Percentiles rank a stretch among this genome's conserved stretches.
phyloP scores from a whole-genome alignment of 805 yeast genomes.

The Naumovozyma dairenensis region DNA sequence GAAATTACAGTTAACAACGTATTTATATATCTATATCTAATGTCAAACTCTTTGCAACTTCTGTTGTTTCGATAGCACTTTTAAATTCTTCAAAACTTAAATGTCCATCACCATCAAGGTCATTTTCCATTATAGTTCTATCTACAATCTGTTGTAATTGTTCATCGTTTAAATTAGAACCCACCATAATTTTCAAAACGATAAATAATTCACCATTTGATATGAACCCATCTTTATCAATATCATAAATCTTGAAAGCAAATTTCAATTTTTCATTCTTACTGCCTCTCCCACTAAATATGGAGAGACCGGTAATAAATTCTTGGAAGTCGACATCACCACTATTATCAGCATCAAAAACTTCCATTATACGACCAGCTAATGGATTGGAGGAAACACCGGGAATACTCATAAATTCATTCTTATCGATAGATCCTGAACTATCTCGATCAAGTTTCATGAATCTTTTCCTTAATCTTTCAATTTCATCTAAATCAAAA shows the following conservation, averaged over 20 bases:
- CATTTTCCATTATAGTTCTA: slow-evolving; percentile 90
- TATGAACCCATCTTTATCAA: slow-evolving; percentile 88
- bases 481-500: slow-evolving; percentile 85
- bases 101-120: slow-evolving; percentile 76
- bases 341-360: slow-evolving; percentile 84
- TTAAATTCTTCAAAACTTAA: slow-evolving; percentile 81
- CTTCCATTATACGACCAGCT: slow-evolving; percentile 83
- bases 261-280: slow-evolving; percentile 75
- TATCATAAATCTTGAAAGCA: slow-evolving; percentile 90
- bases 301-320: slow-evolving; percentile 76
- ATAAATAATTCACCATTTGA: slow-evolving; percentile 91
- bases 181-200: slow-evolving; percentile 95
- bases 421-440: slow-evolving; percentile 82
- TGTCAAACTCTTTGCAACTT: slow-evolving; percentile 51
- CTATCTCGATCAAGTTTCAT: slow-evolving; percentile 92
- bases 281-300: slow-evolving; percentile 76
- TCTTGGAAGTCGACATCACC: slow-evolving; percentile 95
- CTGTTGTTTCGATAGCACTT: slow-evolving; percentile 46
- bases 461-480: slow-evolving; percentile 81
- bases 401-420: slow-evolving; percentile 85
- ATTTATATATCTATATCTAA: slow-evolving; percentile 32
- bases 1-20: not conserved
- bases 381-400: slow-evolving; percentile 86
- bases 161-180: slow-evolving; percentile 72
- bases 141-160: slow-evolving; percentile 96